Percentiles rank a stretch among this genome's conserved stretches.
phyloP scores from a whole-genome alignment of 1,139 yeast species.

The Candida albicans region DNA sequence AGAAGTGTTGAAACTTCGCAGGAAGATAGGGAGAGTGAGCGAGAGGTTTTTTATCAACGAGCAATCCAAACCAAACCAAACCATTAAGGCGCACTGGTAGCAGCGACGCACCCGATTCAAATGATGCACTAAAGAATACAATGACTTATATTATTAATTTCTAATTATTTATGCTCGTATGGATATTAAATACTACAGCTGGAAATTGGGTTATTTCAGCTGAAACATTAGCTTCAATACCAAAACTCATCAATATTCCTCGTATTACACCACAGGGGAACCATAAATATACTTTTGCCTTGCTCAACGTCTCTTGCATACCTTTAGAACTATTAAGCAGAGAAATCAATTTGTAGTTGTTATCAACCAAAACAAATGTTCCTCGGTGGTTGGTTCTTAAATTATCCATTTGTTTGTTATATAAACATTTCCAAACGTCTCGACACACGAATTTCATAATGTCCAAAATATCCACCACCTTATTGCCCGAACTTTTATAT shows the following conservation, averaged over 20 bases:
- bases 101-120: background rate
- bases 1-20: no score
- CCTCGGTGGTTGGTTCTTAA: conserved; percentile 90
- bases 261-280: conserved; percentile 83
- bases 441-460: conserved; percentile 90
- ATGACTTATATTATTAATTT: background rate
- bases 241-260: conserved; percentile 74
- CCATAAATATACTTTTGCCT: conserved; percentile 61
- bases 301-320: conserved; percentile 46
- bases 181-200: conserved; percentile 69
- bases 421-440: conserved; percentile 82
- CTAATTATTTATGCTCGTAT: conserved; percentile 42
- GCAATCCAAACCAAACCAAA: no score
- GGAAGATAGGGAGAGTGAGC: no score
- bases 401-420: conserved; percentile 87
- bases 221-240: conserved; percentile 62
- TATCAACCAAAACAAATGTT: conserved; percentile 77
- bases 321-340: conserved; percentile 56
- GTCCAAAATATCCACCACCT: conserved; percentile 64
- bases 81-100: no score
- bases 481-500: conserved; percentile 47
- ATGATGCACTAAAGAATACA: background rate
- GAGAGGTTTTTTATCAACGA: no score
- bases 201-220: conserved; percentile 73
- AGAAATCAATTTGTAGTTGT: conserved; percentile 54